Percentiles rank a stretch among this genome's conserved stretches.
phyloP scores from a whole-genome alignment of 495 filamentous ascomycete species.

The Ramalina intermedia region DNA sequence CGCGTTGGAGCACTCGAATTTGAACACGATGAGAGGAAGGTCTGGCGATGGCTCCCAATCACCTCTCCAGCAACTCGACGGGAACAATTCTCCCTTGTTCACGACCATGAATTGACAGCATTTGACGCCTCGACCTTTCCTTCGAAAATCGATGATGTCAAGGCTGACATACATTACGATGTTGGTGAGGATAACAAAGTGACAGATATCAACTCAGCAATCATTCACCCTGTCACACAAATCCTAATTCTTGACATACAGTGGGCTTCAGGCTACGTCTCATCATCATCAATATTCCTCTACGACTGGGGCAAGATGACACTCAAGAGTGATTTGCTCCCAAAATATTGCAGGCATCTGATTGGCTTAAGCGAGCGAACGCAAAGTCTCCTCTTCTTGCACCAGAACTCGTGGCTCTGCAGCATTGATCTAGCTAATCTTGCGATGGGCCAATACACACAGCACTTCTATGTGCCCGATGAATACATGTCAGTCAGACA shows the following conservation, averaged over 20 bases:
- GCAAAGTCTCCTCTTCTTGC: slow-evolving; percentile 16
- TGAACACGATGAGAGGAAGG: not conserved
- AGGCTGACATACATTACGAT: not conserved
- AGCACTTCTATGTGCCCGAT: slow-evolving; percentile 12
- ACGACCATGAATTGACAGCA: not conserved
- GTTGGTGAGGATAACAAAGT: not conserved
- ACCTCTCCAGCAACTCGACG: not conserved
- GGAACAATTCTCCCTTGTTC: not conserved
- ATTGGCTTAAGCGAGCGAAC: no score
- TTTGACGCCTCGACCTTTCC: not conserved
- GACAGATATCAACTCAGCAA: slow-evolving; percentile 12
- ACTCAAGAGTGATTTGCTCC: slow-evolving; percentile 3
- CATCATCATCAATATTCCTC: slow-evolving; percentile 11
- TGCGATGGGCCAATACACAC: not conserved
- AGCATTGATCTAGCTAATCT: slow-evolving; percentile 11
- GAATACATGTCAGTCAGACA: slow-evolving; percentile 3
- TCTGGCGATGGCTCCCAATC: not conserved
- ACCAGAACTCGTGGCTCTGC: slow-evolving; percentile 19
- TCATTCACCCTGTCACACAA: slow-evolving; percentile 5
- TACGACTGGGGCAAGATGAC: slow-evolving; percentile 9
- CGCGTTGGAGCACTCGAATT: not conserved
- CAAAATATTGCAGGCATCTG: no score
- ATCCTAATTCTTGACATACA: slow-evolving; percentile 13
- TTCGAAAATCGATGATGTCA: not conserved
- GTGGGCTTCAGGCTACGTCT: slow-evolving; percentile 10